Evolutionary conservation across 2,329 filamentous ascomycete genomes (phyloP), one percentile per base, ranked within the genome.

Genomic region (Fusarium longipes): DNA sequence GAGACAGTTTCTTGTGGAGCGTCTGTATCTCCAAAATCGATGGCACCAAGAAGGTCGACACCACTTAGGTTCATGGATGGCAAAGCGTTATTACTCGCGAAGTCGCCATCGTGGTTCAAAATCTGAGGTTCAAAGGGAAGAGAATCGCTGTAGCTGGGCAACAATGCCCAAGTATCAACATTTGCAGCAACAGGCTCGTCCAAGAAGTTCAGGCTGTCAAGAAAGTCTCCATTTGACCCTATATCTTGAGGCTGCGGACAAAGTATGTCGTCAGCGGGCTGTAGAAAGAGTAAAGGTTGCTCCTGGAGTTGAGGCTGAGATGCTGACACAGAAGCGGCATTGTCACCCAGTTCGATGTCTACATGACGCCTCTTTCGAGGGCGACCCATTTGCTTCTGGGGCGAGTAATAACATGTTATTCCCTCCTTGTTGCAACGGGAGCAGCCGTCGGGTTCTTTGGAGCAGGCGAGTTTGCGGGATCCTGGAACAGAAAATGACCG

Each of bases 331-430:
- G 50, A 32, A 35, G 32, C 44, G 35, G 14, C 53, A 24, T 51
- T 69, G 15, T 82, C 71, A 18, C 81, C 79, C 27, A 73, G 72
- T n/a, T 44, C 45, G 24, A 32, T 38, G 9, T 82, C 80, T 29
- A 75, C 65, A 39, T 76, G 75, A 18, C 79, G 82, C 57, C 86
- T 81, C 77, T 90, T 90, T 55, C 87, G 80, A 22, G 88, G 88
- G 39, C 88, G 81, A 6, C 88, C 88, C 88, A 90, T 90, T 38
- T 80, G 86, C 76, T 90, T 90, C 74, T 90, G 88, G 14, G 82
- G 79, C 9, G 87, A 90, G 76, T 90, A 91, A 66, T 86, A 80
- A 71, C 88, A 91, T 39, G 62, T 55, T 39, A 89, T 83, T 57
- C 81, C 82, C 68, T 90, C 88, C 56, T 81, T 82, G 54, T 78